Percentiles rank a stretch among this genome's conserved stretches.
These are phyloP conservation scores for Gossypium rotundifolium DNA, from an alignment of 345 rosid species.

Conservation along the genomic window DNA sequence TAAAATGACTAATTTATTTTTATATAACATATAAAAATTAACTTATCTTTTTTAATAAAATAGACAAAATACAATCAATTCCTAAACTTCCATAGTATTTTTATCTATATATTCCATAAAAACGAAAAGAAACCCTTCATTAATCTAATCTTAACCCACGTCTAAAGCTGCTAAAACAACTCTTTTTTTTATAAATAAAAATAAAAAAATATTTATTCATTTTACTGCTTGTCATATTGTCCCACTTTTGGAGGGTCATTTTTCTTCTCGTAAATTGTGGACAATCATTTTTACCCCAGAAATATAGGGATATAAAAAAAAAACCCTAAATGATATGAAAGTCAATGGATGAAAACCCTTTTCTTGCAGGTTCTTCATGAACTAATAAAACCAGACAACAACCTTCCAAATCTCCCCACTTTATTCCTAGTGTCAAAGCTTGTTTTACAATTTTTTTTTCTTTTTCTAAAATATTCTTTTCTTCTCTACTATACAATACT, in stretches of 20 bases:
- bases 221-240: too few species aligned
- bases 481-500: not conserved
- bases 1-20: too few species aligned
- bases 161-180: not conserved
- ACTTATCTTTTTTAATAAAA: too few species aligned
- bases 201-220: too few species aligned
- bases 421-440: slow-evolving; percentile 13
- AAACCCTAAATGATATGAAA: not conserved
- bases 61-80: too few species aligned
- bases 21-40: too few species aligned
- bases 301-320: not conserved
- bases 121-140: not conserved
- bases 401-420: slow-evolving; percentile 8
- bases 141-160: not conserved
- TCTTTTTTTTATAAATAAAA: too few species aligned
- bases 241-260: too few species aligned
- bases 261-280: not conserved
- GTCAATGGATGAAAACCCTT: not conserved
- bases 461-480: not conserved
- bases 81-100: accelerated
- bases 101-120: not conserved
- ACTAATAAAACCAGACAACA: slow-evolving; percentile 8
- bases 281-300: slow-evolving; percentile 4
- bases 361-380: slow-evolving; percentile 1
- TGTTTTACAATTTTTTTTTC: not conserved